These are phyloP conservation scores for Mediolabrus comicus DNA, from an alignment of 108 stramenopile genomes.

Conservation along the genomic window DNA sequence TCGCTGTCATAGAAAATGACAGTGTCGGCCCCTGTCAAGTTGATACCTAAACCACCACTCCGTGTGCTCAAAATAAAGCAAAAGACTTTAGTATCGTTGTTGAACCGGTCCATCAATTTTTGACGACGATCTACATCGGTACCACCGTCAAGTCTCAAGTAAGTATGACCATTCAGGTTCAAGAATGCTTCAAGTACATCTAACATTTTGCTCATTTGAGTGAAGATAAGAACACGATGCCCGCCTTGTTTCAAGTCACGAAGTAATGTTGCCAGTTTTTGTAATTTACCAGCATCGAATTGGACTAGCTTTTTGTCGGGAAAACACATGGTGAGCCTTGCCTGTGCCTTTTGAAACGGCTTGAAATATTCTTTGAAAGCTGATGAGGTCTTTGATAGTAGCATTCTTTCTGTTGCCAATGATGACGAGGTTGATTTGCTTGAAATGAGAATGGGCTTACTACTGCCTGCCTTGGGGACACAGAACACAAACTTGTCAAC, in stretches of 20 bases:
- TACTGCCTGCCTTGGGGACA: slow-evolving; percentile 70
- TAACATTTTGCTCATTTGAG: slow-evolving; percentile 96
- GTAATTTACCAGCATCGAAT: slow-evolving; percentile 97
- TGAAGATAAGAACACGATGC: slow-evolving; percentile 93
- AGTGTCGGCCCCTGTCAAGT: slow-evolving; percentile 96
- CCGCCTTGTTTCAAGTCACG: slow-evolving; percentile 81
- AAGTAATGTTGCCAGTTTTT: slow-evolving; percentile 86
- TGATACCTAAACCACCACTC: slow-evolving; percentile 95
- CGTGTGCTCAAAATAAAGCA: slow-evolving; percentile 96
- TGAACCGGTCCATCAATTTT: slow-evolving; percentile 93
- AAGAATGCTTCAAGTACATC: slow-evolving; percentile 94
- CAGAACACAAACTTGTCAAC: slow-evolving; percentile 78
- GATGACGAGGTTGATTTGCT: slow-evolving; percentile 4
- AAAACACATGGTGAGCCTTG: slow-evolving; percentile 77
- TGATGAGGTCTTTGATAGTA: slow-evolving; percentile 10
- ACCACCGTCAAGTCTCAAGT: slow-evolving; percentile 85
- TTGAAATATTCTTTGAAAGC: slow-evolving; percentile 49
- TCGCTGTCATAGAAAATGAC: slow-evolving; percentile 96
- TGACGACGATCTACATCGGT: slow-evolving; percentile 91
- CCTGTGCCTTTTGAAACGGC: slow-evolving; percentile 51
- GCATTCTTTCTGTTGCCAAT: slow-evolving; percentile 3
- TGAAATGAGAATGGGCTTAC: slow-evolving; percentile 34
- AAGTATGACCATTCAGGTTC: slow-evolving; percentile 77
- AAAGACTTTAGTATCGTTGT: slow-evolving; percentile 83
- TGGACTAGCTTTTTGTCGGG: slow-evolving; percentile 95